These are phyloP conservation scores for Blastomyces emzantsi DNA, from an alignment of 2,329 filamentous ascomycete species.

Conservation along the genomic window DNA sequence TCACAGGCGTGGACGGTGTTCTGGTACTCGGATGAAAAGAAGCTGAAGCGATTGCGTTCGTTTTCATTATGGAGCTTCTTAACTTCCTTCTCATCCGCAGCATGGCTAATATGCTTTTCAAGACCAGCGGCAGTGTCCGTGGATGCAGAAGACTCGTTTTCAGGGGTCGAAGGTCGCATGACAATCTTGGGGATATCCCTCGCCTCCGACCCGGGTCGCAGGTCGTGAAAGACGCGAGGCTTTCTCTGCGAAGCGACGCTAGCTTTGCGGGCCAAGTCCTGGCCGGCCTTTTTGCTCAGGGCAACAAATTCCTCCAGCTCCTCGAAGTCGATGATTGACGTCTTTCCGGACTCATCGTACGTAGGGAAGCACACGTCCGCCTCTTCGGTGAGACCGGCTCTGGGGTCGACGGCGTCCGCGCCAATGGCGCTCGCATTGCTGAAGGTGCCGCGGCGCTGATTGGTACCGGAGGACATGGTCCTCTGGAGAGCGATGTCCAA, in stretches of 20 bases:
- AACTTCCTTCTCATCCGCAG: constrained; percentile 28
- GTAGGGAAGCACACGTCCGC: constrained; percentile 85
- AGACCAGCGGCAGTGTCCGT: constrained; percentile 19
- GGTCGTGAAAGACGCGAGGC: constrained; percentile 51
- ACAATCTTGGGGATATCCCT: constrained; percentile 31
- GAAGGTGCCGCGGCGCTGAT: constrained; percentile 50
- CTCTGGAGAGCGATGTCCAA: constrained; percentile 56
- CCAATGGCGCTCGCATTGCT: constrained; percentile 49
- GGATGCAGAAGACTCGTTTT: constrained; percentile 25
- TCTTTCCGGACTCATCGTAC: constrained; percentile 65
- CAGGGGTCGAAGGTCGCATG: constrained; percentile 21
- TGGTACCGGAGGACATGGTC: constrained; percentile 59
- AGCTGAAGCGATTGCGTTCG: constrained; percentile 78
- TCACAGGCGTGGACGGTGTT: constrained; percentile 87
- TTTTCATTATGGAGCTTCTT: constrained; percentile 36
- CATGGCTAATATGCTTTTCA: constrained; percentile 27
- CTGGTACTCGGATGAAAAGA: constrained; percentile 92
- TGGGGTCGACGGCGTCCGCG: constrained; percentile 35
- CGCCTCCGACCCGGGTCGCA: constrained; percentile 38
- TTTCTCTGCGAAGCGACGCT: constrained; percentile 45
- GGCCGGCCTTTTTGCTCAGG: constrained; percentile 46
- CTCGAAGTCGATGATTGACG: constrained; percentile 82
- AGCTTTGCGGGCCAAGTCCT: constrained; percentile 28
- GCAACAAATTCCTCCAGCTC: constrained; percentile 86
- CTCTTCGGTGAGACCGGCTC: constrained; percentile 43